Percentiles rank a stretch among this genome's conserved stretches.
Conservation (phyloP, 1,284 basidiomycete species). For the Phylloporus gajari region DNA sequence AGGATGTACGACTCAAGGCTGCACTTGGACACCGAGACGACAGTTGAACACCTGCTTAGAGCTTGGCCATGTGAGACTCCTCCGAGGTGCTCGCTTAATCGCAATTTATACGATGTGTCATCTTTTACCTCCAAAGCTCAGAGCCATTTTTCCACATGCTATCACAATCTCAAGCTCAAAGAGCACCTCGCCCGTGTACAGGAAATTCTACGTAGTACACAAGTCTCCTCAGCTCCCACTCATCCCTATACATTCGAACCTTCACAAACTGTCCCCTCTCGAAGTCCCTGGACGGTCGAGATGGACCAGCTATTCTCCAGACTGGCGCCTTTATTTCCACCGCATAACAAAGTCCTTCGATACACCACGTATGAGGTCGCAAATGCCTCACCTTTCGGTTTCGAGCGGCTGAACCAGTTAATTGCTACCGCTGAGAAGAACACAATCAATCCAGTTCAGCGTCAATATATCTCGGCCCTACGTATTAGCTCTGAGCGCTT, state of each 20-base stretch:
- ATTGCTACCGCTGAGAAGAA: slow-evolving; percentile 13
- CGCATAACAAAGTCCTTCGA: neutral
- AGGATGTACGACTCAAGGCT: slow-evolving; percentile 20
- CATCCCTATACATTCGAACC: slow-evolving; percentile 28
- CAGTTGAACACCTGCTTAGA: neutral
- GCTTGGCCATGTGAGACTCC: slow-evolving; percentile 32
- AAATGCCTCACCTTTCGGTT: neutral
- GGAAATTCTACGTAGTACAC: slow-evolving; percentile 11
- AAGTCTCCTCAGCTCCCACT: neutral
- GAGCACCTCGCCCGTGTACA: slow-evolving; percentile 26
- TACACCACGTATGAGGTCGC: neutral
- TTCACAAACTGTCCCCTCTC: neutral
- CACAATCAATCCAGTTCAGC: slow-evolving; percentile 25
- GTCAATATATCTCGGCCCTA: slow-evolving; percentile 28
- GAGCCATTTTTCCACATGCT: slow-evolving; percentile 15
- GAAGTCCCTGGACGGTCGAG: neutral
- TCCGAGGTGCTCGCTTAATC: slow-evolving; percentile 8
- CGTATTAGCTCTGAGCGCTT: slow-evolving; percentile 27
- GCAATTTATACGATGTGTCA: slow-evolving; percentile 18
- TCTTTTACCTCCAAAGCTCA: slow-evolving; percentile 7
- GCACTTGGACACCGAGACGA: slow-evolving; percentile 9
- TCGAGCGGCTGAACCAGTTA: slow-evolving; percentile 15
- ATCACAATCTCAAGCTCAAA: neutral
- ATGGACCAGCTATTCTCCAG: slow-evolving; percentile 23
- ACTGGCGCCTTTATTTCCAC: slow-evolving; percentile 3